Evolutionary conservation across 495 filamentous ascomycete genomes (phyloP), one percentile per base, ranked within the genome.

Genomic region (Filosporella fistucella): DNA sequence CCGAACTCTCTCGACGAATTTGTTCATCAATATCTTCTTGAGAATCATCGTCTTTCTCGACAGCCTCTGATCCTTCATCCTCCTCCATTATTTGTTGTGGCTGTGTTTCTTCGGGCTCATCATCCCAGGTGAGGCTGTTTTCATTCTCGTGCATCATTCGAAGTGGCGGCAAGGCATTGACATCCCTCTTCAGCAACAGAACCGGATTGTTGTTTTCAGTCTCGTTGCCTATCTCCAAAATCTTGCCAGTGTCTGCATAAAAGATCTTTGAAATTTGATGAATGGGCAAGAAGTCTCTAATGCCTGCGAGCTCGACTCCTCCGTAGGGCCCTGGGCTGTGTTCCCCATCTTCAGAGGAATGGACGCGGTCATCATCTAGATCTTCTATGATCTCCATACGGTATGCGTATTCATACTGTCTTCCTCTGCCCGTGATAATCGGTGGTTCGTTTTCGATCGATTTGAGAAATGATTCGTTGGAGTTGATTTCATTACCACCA

Each of bases 251-350:
- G 55, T 96, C 89, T 12, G 93, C 91, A 55, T 97, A 99, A 64
- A 99, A 97, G 20, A 99, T 93, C 56, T 94, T 97, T 18, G 89
- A 88, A 9, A 97, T 80, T 57, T 97, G 84, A 60, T 94, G 84
- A 25, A 99, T 83, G 0, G 94, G 93, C 5, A 99, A 71, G 22
- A 81, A 74, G 55, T 95, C 87, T 24, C 89, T 73, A 16, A 97
- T 82, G 4, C 94, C 94, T 18, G 93, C 91, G 21, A 66, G 60
- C 7, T 64, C 44, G 17, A 96, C 70, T 24, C 83, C 89, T 52
- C 89, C 88, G 54, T 80, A 95, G 0, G 64, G 68, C 6, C 73
- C 68, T 17, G 87, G 83, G 47, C 77, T 75, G 5, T 68, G 57
- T 21, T 80, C 73, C 24, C 62, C 63, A 0, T 87, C 85, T 21